Evolutionary conservation across 2,329 filamentous ascomycete genomes (phyloP).

Genomic region (Diaporthe batatas): DNA sequence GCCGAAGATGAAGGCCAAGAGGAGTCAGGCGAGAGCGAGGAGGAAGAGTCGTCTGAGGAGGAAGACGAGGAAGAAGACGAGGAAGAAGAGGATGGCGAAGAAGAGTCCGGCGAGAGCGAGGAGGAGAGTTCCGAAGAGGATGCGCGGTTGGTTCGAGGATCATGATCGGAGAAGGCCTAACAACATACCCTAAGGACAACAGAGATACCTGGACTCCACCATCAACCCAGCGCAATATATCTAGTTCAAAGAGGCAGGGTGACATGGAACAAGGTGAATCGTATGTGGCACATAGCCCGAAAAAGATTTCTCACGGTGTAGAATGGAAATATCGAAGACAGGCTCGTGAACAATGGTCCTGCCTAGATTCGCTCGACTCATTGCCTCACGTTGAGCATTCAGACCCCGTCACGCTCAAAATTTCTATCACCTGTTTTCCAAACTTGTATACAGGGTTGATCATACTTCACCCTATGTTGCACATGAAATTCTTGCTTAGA

Average conservation of each 20-base stretch:
- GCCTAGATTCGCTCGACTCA: background rate
- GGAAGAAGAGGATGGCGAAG: constrained; percentile 61
- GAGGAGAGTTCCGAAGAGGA: constrained; percentile 29
- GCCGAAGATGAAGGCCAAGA: constrained; percentile 77
- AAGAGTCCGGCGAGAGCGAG: constrained; percentile 59
- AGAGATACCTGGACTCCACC: background rate
- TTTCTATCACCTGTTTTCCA: background rate
- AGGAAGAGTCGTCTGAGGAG: constrained; percentile 63
- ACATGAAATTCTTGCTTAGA: background rate
- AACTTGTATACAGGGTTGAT: background rate
- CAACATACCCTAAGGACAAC: background rate
- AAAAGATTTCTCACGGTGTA: background rate
- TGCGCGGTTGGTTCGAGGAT: constrained; percentile 6
- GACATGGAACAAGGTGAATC: background rate
- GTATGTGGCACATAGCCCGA: background rate
- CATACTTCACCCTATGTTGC: background rate
- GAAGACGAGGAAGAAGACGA: constrained; percentile 66
- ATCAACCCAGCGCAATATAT: background rate
- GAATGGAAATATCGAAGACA: background rate
- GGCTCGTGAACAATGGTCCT: background rate
- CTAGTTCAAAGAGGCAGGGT: background rate
- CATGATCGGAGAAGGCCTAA: background rate
- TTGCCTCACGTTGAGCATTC: background rate
- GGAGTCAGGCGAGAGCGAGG: constrained; percentile 66
- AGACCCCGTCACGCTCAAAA: background rate